A percentile compares a stretch with the other conserved stretches of the same genome.
Evolutionary conservation across 225 moss, liverwort and hornwort species (phyloP).

Genomic region (Marchantia polymorpha): DNA sequence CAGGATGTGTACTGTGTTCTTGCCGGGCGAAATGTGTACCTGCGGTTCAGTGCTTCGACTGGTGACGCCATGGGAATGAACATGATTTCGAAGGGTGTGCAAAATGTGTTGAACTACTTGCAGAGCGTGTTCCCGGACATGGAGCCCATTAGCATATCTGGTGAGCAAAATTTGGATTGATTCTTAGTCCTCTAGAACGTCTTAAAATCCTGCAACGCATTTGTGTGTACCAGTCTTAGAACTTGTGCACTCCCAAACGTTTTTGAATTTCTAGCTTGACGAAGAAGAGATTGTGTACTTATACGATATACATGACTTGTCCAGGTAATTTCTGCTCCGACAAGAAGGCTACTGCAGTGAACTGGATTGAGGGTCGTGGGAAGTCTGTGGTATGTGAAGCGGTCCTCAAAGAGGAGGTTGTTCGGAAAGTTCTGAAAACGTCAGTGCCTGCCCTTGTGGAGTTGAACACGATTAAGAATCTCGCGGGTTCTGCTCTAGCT

Average conservation of each 20-base stretch:
- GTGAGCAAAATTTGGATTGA: not conserved
- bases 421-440: constrained; percentile 47
- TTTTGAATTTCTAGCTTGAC: not conserved
- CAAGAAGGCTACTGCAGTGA: constrained; percentile 54
- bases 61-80: constrained; percentile 62
- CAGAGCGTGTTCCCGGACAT: constrained; percentile 48
- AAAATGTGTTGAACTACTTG: constrained; percentile 47
- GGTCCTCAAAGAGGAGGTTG: constrained; percentile 40
- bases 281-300: not conserved
- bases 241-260: not conserved
- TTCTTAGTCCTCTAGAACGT: not conserved
- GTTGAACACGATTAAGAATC: constrained; percentile 49
- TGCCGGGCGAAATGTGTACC: constrained; percentile 42
- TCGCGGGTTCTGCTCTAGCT: constrained; percentile 48
- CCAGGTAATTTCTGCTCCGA: constrained; percentile 50
- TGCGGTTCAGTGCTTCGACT: constrained; percentile 46
- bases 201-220: not conserved
- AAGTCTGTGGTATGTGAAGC: constrained; percentile 53
- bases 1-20: constrained; percentile 44
- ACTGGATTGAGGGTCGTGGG: constrained; percentile 55
- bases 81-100: constrained; percentile 56
- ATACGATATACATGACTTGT: not conserved
- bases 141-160: constrained; percentile 44
- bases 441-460: constrained; percentile 42
- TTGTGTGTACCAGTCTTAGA: not conserved